Evolutionary conservation across 1,284 basidiomycete species (phyloP), one percentile per base, ranked within the genome.

Genomic region (Kwoniella shivajii): DNA sequence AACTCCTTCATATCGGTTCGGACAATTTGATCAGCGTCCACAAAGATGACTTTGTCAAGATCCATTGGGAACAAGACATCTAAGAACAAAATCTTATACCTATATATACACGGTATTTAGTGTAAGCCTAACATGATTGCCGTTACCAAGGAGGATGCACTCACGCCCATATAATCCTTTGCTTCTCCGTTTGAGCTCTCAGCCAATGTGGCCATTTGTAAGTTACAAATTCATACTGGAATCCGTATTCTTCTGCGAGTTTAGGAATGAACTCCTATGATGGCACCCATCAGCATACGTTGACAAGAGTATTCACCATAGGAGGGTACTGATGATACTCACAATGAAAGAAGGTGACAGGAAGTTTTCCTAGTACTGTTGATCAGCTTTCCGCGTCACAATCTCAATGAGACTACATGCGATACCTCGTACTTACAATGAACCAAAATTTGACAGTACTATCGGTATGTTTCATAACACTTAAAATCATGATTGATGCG

Each of bases 141-240:
- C n/a, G 22, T 14, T 7, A 3, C 22, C 37, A 55, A 26, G 7
- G 73, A 18, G 13, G 26, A 33, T 37, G 31, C n/a, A 60, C 64
- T 60, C 44, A 70, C n/a, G 90, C 96, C 95, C 95, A 99, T 68
- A 99, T 99, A 56, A 93, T 89, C 20, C 95, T 84, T 76, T 99
- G 95, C 77, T 99, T 99, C 79, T 99, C 95, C 54, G 87, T 93
- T 75, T 98, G 95, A 10, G 85, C 84, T n/a, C 92, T 88, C 13
- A 99, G 82, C 95, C 95, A 99, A 3, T 89, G 88, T 0, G 95
- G 96, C 95, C 95, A 99, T 71, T 96, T 97, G 81, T 98, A 99
- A 0, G 95, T 98, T 54, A 99, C 89, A 11, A 99, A 84, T 73
- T 98, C 94, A 74, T 97, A 78, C 70, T 95, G 84, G 83, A 99